phyloP scores from a whole-genome alignment of 495 filamentous ascomycete species.

The Copromyces sp. region DNA sequence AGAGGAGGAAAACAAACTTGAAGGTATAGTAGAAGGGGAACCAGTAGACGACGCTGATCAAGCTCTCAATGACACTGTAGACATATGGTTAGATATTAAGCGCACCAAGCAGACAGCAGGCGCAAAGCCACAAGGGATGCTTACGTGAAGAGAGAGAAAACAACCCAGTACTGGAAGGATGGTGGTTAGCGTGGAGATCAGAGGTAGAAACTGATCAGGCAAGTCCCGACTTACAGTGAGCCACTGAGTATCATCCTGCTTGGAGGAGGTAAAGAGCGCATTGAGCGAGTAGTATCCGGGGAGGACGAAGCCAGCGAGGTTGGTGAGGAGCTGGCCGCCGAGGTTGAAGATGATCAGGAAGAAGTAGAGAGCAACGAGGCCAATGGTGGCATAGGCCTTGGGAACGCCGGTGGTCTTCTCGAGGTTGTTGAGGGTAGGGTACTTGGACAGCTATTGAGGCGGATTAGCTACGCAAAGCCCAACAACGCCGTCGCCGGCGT shows the following conservation, averaged over 20 bases:
- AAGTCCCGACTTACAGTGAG: constrained; percentile 42
- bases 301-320: constrained; percentile 87
- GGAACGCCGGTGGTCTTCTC: constrained; percentile 92
- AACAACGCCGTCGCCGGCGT: constrained; percentile 3
- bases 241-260: constrained; percentile 87
- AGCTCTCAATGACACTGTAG: constrained; percentile 71
- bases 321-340: constrained; percentile 91
- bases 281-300: constrained; percentile 93
- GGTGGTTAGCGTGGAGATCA: constrained; percentile 16
- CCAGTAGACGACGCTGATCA: constrained; percentile 94
- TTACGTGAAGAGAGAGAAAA: constrained; percentile 83
- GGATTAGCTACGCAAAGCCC: constrained; percentile 9
- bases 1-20: constrained; percentile 94
- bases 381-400: constrained; percentile 92
- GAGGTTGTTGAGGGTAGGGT: constrained; percentile 87
- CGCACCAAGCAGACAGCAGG: not conserved
- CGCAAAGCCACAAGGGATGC: constrained; percentile 5
- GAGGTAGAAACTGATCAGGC: not conserved
- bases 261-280: constrained; percentile 73
- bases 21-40: constrained; percentile 99
- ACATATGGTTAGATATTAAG: constrained; percentile 1
- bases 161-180: constrained; percentile 81
- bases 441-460: constrained; percentile 75
- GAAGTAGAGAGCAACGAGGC: constrained; percentile 79
- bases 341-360: constrained; percentile 99